Evolutionary conservation across 108 stramenopile genomes (phyloP).

Genomic region (Nitzschia palea): DNA sequence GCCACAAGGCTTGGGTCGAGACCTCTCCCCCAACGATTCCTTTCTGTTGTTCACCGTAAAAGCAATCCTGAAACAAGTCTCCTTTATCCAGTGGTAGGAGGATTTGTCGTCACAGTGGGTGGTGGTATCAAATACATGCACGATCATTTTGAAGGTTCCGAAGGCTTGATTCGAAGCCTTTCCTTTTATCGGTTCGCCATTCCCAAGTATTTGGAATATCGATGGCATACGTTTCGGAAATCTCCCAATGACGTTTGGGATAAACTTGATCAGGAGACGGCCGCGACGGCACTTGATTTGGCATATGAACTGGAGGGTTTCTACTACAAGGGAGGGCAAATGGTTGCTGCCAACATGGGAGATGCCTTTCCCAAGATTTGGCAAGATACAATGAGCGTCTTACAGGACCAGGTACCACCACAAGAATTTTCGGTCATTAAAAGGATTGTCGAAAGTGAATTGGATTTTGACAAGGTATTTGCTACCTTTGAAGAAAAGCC

Average conservation of each 20-base stretch:
- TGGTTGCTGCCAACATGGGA: constrained; percentile 81
- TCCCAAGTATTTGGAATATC: constrained; percentile 64
- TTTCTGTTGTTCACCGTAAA: no score
- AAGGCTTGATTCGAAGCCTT: constrained; percentile 49
- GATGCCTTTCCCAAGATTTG: constrained; percentile 83
- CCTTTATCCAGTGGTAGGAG: constrained; percentile 31
- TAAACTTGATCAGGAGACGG: constrained; percentile 57
- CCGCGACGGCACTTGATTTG: constrained; percentile 58
- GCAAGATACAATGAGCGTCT: constrained; percentile 80
- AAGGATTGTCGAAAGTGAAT: constrained; percentile 62
- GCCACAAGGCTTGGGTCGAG: no score
- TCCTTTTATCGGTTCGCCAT: constrained; percentile 61
- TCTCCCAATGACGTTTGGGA: constrained; percentile 69
- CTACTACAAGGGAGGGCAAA: constrained; percentile 84
- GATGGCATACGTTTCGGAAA: constrained; percentile 54
- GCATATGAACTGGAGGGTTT: constrained; percentile 81
- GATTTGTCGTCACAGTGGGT: constrained; percentile 26
- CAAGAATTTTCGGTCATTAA: constrained; percentile 61
- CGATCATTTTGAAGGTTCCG: constrained; percentile 61
- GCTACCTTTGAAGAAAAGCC: constrained; percentile 69
- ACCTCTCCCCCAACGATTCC: no score
- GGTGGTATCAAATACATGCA: constrained; percentile 53
- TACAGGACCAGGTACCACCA: constrained; percentile 80
- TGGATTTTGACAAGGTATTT: constrained; percentile 60
- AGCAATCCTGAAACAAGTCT: no score